Evolutionary conservation across 1,284 basidiomycete genomes (phyloP), one percentile per base, ranked within the genome.

Genomic region (Tylopilus sp.): DNA sequence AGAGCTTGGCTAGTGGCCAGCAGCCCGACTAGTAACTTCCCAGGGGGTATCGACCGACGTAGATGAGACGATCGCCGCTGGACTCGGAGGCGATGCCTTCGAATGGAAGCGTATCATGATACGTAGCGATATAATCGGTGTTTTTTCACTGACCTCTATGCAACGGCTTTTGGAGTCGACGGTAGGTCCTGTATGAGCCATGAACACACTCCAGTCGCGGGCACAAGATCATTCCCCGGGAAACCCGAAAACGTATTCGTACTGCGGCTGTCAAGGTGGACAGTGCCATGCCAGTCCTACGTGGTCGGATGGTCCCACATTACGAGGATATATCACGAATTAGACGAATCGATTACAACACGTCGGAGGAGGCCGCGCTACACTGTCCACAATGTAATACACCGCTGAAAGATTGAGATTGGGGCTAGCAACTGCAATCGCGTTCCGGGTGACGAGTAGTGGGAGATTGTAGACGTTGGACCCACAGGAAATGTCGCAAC

Each of bases 91-190:
- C 67, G 38, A 85, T 59, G 0, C 77, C 78, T 52, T 88, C 81
- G 52, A 87, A 77, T 0, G 79, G 73, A 10, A 83, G 59, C 1
- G 59, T 59, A 38, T 75, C n/a, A 19, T 18, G 34, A 21, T 21
- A 2, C 10, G 41, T 19, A 49, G 16, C 4, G 11, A 18, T 11
- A 39, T 41, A 26, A 48, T 40, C 42, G 18, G 16, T 40, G 15
- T 16, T 41, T 36, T 41, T 54, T 11, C 13, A 31, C 49, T 56
- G 50, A 89, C 89, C 86, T 77, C 64, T 92, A 81, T 6, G 89
- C 81, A 0, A 64, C 65, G 10, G 78, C 89, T 73, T 55, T 83
- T 78, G 61, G 92, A 96, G 63, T 95, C 78, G 45, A 96, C 82
- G 0, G 75, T 75, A 6, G 64, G 59, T 0, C 74, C 74, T 26